Evolutionary conservation across 257 asterid species (phyloP), one percentile per base, ranked within the genome.

Genomic region (Cordia subcordata): DNA sequence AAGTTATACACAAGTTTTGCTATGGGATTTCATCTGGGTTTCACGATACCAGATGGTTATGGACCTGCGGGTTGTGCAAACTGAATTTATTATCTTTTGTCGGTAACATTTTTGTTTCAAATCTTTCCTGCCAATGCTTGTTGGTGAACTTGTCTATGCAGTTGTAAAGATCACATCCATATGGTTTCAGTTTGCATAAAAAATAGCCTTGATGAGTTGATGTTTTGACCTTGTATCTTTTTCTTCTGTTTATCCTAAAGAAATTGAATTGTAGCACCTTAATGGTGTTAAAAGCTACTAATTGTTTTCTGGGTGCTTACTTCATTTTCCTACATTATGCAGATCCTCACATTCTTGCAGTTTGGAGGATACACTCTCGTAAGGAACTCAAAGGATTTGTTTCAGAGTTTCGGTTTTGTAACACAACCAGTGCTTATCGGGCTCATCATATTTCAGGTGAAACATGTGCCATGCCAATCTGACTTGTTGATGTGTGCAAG

Each of bases 341-440:
- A 93, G 99, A 79, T 90, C 68, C 75, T 93, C 72, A 86, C 95
- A 11, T 57, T 93, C 49, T 74, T 87, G 81, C 99, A 89, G 71
- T 93, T 93, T 68, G 99, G 99, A 55, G 99, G 99, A 17, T 93
- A 81, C 83, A 83, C 96, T 52, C 95, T 93, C 15, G 87, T 89
- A 40, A 86, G 97, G 80, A 93, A 93, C 81, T 93, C 99, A 13
- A 85, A 83, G 65, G 95, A 89, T 62, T 75, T 93, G 72, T 93
- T 89, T 76, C 90, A 69, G 79, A 93, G 99, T 86, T 93, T 93
- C 67, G 99, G 99, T 53, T 93, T 93, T 77, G 96, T 89, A 68
- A 86, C 97, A 8, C 97, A 89, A 77, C 99, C 99, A 20, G 94
- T 93, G 70, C 90, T 93, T 53, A 89, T 93, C 67, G 99, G 99